A percentile compares a stretch with the other conserved stretches of the same genome.
phyloP scores from a whole-genome alignment of 164 flowering plant genomes.

The Paratinospora sagittata region DNA sequence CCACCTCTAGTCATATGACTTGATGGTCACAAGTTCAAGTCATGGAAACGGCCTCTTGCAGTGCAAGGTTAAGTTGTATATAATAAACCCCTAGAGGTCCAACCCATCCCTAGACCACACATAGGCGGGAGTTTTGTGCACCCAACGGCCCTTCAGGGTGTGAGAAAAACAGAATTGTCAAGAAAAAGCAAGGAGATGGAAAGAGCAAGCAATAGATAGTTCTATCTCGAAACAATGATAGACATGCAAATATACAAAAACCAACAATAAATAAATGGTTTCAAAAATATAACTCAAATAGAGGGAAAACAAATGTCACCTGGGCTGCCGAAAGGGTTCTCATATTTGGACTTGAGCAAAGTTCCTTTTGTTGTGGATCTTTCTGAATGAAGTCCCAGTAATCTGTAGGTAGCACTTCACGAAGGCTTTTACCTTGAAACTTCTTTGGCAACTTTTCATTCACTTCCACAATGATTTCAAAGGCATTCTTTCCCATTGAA shows the following conservation, averaged over 20 bases:
- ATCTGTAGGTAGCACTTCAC: slow-evolving; percentile 45
- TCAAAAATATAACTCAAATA: neutral
- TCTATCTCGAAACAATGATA: neutral
- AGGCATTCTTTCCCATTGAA: slow-evolving; percentile 28
- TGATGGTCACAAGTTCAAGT: no score
- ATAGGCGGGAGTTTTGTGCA: no score
- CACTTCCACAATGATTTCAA: slow-evolving; percentile 50
- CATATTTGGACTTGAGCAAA: slow-evolving; percentile 22
- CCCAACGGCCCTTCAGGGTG: no score
- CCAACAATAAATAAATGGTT: neutral
- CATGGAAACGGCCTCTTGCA: no score
- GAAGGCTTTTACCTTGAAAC: slow-evolving; percentile 15
- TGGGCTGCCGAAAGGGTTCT: slow-evolving; percentile 61
- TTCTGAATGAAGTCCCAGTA: slow-evolving; percentile 73
- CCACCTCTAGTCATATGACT: no score
- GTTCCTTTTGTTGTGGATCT: slow-evolving; percentile 41
- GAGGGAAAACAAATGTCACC: slow-evolving; percentile 31
- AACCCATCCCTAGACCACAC: no score
- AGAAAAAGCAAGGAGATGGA: no score
- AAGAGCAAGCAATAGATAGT: no score
- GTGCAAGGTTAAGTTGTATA: no score
- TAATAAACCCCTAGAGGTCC: no score
- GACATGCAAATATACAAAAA: neutral
- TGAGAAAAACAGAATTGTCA: no score
- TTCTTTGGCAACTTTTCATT: slow-evolving; percentile 35